phyloP scores from a whole-genome alignment of 2,329 filamentous ascomycete species.

The Stachybotrys chlorohalonatus region DNA sequence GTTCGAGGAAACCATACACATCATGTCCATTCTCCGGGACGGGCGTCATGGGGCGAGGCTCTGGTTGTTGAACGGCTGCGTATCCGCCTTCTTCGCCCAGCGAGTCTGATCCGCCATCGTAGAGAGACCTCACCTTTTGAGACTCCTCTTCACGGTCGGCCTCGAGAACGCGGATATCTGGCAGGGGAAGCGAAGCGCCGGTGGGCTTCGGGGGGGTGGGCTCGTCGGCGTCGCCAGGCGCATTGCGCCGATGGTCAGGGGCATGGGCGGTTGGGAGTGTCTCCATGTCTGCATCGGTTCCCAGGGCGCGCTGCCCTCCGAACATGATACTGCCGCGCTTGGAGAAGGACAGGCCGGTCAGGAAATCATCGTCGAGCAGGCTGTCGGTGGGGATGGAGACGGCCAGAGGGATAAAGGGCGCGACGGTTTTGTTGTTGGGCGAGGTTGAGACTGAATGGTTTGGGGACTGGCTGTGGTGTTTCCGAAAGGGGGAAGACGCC shows the following conservation, averaged over 20 bases:
- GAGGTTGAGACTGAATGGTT: constrained; percentile 5
- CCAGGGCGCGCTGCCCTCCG: constrained; percentile 31
- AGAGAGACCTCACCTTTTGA: constrained; percentile 60
- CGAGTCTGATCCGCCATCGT: constrained; percentile 45
- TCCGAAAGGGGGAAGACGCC: constrained; percentile 16
- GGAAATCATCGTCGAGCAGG: constrained; percentile 49
- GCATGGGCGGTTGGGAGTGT: constrained; percentile 1
- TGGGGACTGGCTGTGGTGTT: constrained; percentile 7
- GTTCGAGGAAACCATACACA: constrained; percentile 45
- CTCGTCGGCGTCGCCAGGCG: constrained; percentile 6
- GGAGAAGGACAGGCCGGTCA: constrained; percentile 49
- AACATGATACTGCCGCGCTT: constrained; percentile 57
- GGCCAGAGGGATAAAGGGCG: constrained; percentile 40
- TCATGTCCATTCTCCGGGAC: constrained; percentile 43
- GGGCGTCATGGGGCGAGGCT: constrained; percentile 41
- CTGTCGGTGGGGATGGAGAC: constrained; percentile 47
- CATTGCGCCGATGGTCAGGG: background rate
- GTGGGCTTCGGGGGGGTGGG: constrained; percentile 1
- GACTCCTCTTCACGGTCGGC: constrained; percentile 52
- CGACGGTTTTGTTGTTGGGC: constrained; percentile 17
- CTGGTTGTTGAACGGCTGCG: constrained; percentile 38
- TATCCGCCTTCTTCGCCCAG: constrained; percentile 42
- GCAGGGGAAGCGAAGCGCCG: constrained; percentile 16
- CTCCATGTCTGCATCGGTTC: constrained; percentile 12
- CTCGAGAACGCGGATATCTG: constrained; percentile 44